Conservation (phyloP, 2,329 filamentous ascomycete species). For the Sporothrix humicola region DNA sequence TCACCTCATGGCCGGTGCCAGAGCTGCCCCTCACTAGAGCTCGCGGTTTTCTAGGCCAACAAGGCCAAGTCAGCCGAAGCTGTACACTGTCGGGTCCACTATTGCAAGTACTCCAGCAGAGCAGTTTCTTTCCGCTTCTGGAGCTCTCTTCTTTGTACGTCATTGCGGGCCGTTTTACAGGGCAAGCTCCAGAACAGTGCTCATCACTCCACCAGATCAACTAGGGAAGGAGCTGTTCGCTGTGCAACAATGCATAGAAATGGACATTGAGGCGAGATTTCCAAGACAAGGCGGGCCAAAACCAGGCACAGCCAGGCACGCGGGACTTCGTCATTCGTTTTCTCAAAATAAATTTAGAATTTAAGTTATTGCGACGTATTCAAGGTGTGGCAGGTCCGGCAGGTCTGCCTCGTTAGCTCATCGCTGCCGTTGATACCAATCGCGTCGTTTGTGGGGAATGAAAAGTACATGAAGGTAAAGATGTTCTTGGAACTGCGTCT, state of each 20-base stretch:
- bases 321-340: slow-evolving; percentile 6
- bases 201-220: slow-evolving; percentile 16
- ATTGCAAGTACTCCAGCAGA: background rate
- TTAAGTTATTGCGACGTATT: background rate
- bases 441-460: background rate
- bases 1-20: background rate
- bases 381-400: background rate
- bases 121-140: slow-evolving; percentile 20
- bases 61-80: slow-evolving; percentile 1
- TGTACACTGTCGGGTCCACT: slow-evolving; percentile 14
- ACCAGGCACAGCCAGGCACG: slow-evolving; percentile 22
- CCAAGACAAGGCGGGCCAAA: background rate
- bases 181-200: slow-evolving; percentile 1
- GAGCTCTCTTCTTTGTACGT: slow-evolving; percentile 22
- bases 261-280: background rate
- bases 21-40: slow-evolving; percentile 2
- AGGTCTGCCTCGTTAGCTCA: background rate
- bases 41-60: background rate
- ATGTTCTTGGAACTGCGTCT: too few species aligned
- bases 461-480: too few species aligned
- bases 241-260: background rate
- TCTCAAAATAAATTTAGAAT: background rate
- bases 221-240: background rate
- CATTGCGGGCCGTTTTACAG: slow-evolving; percentile 19
- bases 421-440: background rate